Conservation (phyloP, 768 basidiomycete species). For the Lepiota venenata region DNA sequence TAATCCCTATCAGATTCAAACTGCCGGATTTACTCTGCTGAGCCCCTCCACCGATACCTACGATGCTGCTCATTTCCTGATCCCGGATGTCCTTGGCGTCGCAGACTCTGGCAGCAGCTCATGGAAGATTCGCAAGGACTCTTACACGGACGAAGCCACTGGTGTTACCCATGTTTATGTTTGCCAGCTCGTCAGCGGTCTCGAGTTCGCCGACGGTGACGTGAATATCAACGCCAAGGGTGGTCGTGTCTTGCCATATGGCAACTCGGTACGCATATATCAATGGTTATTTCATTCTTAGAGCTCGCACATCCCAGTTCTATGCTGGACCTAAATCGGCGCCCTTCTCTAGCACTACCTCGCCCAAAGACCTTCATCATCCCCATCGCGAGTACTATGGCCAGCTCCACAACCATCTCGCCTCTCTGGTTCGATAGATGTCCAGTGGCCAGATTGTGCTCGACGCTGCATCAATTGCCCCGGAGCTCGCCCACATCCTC, state of each 20-base stretch:
- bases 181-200: constrained; percentile 77
- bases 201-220: constrained; percentile 89
- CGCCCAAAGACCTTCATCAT: constrained; percentile 31
- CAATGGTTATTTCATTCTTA: background rate
- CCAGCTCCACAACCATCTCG: constrained; percentile 21
- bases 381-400: constrained; percentile 56
- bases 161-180: constrained; percentile 90
- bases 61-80: constrained; percentile 61
- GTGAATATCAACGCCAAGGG: constrained; percentile 91
- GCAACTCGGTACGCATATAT: constrained; percentile 69
- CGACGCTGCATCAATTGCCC: constrained; percentile 18
- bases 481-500: constrained; percentile 43
- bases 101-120: constrained; percentile 33
- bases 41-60: constrained; percentile 44
- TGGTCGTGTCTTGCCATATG: constrained; percentile 80
- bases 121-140: constrained; percentile 72
- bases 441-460: constrained; percentile 35
- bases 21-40: constrained; percentile 37
- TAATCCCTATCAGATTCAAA: constrained; percentile 41
- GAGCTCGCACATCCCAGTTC: constrained; percentile 49
- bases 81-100: constrained; percentile 41
- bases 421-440: background rate
- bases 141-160: constrained; percentile 82
- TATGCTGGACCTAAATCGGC: constrained; percentile 58
- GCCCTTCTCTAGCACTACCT: constrained; percentile 26